These are phyloP conservation scores for Nicotiana sylvestris DNA, from an alignment of 257 asterid genomes.

Conservation along the genomic window DNA sequence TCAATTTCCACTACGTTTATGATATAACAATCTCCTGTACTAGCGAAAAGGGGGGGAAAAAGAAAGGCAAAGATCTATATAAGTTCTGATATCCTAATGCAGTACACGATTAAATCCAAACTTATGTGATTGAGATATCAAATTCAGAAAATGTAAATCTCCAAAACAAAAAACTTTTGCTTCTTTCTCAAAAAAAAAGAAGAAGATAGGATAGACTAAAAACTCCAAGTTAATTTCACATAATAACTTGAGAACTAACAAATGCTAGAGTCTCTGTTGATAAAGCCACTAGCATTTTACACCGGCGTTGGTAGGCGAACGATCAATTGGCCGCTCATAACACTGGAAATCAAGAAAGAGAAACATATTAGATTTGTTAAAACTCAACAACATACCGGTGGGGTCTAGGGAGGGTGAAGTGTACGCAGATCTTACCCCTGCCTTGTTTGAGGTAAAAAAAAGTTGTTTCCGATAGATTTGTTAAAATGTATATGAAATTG, in stretches of 20 bases:
- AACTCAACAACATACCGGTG: too few species aligned
- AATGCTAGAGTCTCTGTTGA: background rate
- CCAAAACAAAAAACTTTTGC: background rate
- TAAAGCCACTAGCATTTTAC: background rate
- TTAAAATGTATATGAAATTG: background rate
- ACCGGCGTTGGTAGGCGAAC: conserved; percentile 55
- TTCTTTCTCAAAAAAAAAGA: too few species aligned
- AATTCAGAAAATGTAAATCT: background rate
- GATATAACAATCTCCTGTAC: background rate
- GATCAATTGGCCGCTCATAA: conserved; percentile 60
- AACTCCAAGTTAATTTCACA: background rate
- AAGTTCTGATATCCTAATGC: background rate
- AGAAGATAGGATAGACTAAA: background rate
- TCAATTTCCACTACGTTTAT: too few species aligned
- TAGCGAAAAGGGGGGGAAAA: too few species aligned
- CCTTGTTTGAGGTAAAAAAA: too few species aligned
- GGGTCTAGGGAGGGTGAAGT: too few species aligned
- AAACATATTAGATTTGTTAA: background rate
- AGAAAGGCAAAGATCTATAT: too few species aligned
- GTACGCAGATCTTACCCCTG: too few species aligned
- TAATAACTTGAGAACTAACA: background rate
- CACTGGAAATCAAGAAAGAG: conserved; percentile 45
- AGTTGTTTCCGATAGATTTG: too few species aligned
- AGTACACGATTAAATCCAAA: background rate
- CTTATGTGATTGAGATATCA: background rate